Conservation (phyloP, 768 basidiomycete species). For the Mycena metata region DNA sequence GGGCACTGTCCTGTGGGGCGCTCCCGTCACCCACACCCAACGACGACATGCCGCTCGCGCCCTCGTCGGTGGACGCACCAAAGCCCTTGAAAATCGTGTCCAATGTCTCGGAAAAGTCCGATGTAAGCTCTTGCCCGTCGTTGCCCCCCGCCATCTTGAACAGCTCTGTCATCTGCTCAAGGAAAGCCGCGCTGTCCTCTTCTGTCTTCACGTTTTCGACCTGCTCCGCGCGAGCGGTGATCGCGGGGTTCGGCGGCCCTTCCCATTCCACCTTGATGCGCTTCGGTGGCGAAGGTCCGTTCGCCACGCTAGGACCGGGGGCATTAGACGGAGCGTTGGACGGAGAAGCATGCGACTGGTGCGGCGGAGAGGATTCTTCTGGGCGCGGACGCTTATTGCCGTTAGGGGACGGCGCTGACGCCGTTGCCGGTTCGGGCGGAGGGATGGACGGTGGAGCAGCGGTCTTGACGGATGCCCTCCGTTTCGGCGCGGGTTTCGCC, state of each 20-base stretch:
- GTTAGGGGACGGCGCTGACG: conserved; percentile 41
- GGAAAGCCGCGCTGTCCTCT: conserved; percentile 73
- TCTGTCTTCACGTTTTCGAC: conserved; percentile 71
- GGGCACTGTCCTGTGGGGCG: conserved; percentile 39
- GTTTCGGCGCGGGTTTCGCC: conserved; percentile 55
- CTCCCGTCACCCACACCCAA: conserved; percentile 50
- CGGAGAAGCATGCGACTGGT: conserved; percentile 40
- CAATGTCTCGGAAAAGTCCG: conserved; percentile 71
- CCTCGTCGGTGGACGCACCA: conserved; percentile 49
- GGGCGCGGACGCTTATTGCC: conserved; percentile 65
- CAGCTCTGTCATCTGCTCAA: conserved; percentile 75
- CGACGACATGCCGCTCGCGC: conserved; percentile 51
- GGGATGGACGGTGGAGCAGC: conserved; percentile 36
- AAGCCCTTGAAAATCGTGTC: conserved; percentile 75
- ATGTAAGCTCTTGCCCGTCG: conserved; percentile 59
- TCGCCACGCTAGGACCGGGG: conserved; percentile 46
- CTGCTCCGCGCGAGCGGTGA: conserved; percentile 57
- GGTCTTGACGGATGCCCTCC: conserved; percentile 49
- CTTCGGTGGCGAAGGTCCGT: conserved; percentile 79
- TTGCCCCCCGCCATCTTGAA: conserved; percentile 65
- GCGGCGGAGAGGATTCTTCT: conserved; percentile 59
- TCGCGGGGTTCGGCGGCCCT: conserved; percentile 65
- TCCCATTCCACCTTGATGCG: conserved; percentile 81
- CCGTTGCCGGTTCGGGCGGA: conserved; percentile 28
- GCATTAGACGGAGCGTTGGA: conserved; percentile 39